These are phyloP conservation scores for Polyporus arcularius DNA, from an alignment of 768 basidiomycete genomes.

Conservation along the genomic window DNA sequence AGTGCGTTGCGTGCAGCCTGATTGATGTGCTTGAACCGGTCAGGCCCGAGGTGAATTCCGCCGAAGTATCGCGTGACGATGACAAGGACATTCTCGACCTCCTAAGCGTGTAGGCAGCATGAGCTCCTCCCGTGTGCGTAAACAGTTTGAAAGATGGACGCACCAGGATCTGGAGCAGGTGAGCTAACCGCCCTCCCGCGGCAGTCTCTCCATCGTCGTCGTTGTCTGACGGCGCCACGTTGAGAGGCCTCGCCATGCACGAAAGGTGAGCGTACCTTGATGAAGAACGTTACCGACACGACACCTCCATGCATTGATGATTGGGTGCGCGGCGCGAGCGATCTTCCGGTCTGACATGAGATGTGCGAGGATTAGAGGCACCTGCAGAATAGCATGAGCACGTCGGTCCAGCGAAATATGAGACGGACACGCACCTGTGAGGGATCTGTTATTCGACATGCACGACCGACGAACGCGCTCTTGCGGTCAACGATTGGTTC, in stretches of 20 bases:
- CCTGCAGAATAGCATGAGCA: constrained; percentile 40
- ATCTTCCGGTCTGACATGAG: constrained; percentile 74
- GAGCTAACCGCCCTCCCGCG: constrained; percentile 87
- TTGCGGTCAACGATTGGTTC: constrained; percentile 87
- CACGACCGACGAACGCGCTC: constrained; percentile 83
- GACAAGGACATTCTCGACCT: constrained; percentile 82
- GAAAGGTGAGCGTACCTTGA: constrained; percentile 53
- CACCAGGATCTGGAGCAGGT: constrained; percentile 87
- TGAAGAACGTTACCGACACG: constrained; percentile 65
- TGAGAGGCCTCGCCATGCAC: not conserved
- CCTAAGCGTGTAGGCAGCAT: constrained; percentile 43
- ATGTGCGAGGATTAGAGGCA: constrained; percentile 64
- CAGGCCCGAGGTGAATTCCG: constrained; percentile 87
- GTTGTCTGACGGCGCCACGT: constrained; percentile 58
- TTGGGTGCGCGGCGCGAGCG: constrained; percentile 73
- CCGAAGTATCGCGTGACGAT: constrained; percentile 95
- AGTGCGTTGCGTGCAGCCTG: constrained; percentile 92
- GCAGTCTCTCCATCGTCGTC: constrained; percentile 95
- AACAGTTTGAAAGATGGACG: constrained; percentile 21
- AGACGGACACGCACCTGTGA: constrained; percentile 54
- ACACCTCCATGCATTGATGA: constrained; percentile 84
- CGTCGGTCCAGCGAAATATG: too few species aligned
- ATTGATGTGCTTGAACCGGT: constrained; percentile 92
- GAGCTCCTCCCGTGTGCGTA: not conserved
- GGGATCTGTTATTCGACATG: constrained; percentile 77